Percentiles rank a stretch among this genome's conserved stretches.
phyloP scores from a whole-genome alignment of 2,329 filamentous ascomycete genomes.

The Westerdykella sp. region DNA sequence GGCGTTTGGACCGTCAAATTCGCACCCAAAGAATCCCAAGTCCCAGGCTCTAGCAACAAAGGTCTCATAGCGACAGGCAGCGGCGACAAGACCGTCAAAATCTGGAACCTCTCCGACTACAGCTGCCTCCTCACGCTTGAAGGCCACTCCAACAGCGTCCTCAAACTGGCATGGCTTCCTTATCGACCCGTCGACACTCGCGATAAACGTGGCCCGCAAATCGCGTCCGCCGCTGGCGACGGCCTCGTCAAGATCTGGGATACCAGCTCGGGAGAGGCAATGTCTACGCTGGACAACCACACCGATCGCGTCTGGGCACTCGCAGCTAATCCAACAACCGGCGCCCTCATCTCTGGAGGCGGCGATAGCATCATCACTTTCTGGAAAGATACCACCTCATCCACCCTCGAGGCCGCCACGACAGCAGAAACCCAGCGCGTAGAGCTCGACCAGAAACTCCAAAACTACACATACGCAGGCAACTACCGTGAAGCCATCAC shows the following conservation, averaged over 20 bases:
- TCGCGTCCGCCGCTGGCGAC: slow-evolving; percentile 86
- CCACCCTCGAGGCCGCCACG: slow-evolving; percentile 69
- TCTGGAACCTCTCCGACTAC: slow-evolving; percentile 92
- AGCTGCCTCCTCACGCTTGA: slow-evolving; percentile 90
- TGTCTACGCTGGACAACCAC: slow-evolving; percentile 92
- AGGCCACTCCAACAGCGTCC: slow-evolving; percentile 89
- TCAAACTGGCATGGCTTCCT: slow-evolving; percentile 86
- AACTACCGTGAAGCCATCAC: slow-evolving; percentile 92
- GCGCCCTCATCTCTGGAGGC: slow-evolving; percentile 80
- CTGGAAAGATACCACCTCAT: slow-evolving; percentile 85
- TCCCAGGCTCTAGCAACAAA: slow-evolving; percentile 55
- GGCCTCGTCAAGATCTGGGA: slow-evolving; percentile 97
- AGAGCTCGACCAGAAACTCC: slow-evolving; percentile 88
- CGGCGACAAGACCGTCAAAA: slow-evolving; percentile 90
- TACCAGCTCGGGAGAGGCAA: slow-evolving; percentile 72
- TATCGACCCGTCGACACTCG: slow-evolving; percentile 37
- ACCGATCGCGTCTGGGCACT: slow-evolving; percentile 93
- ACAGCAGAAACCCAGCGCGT: slow-evolving; percentile 71
- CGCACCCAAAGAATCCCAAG: slow-evolving; percentile 68
- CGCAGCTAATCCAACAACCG: slow-evolving; percentile 55
- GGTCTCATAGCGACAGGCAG: slow-evolving; percentile 84
- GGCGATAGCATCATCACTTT: slow-evolving; percentile 91
- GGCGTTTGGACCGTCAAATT: slow-evolving; percentile 96
- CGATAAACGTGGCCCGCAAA: slow-evolving; percentile 57
- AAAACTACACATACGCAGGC: slow-evolving; percentile 83